These are phyloP conservation scores for Gentiana straminea DNA, from an alignment of 257 asterid genomes.

Conservation along the genomic window DNA sequence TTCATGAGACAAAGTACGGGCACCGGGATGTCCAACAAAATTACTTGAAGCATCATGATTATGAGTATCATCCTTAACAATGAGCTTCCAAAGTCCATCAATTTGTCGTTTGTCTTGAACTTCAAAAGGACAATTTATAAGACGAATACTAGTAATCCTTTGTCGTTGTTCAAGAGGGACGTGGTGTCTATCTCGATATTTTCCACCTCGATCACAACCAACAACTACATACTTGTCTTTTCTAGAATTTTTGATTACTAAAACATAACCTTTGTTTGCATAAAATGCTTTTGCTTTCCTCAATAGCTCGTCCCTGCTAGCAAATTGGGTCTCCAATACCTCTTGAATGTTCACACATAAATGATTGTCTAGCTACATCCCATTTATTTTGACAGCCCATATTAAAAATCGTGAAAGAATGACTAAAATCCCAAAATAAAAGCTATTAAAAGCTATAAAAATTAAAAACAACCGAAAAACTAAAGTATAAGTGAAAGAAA, in stretches of 20 bases:
- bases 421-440: too few relatives aligned
- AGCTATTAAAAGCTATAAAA: too few relatives aligned
- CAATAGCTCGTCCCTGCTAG: neutral
- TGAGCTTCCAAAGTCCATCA: neutral
- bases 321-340: neutral
- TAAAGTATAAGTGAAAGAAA: too few relatives aligned
- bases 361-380: too few relatives aligned
- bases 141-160: neutral
- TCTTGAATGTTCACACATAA: too few relatives aligned
- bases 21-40: neutral
- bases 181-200: neutral
- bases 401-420: too few relatives aligned
- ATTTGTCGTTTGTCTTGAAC: neutral
- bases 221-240: neutral
- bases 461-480: too few relatives aligned
- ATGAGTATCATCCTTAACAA: neutral
- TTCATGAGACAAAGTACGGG: neutral
- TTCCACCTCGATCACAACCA: neutral
- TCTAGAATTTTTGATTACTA: neutral
- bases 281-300: neutral
- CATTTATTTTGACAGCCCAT: too few relatives aligned
- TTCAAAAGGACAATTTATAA: constrained; percentile 1
- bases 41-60: neutral
- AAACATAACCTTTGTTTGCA: neutral
- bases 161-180: neutral